Conservation (phyloP, 441 rosid genomes). For the Pelargonium myrrhifolium region DNA sequence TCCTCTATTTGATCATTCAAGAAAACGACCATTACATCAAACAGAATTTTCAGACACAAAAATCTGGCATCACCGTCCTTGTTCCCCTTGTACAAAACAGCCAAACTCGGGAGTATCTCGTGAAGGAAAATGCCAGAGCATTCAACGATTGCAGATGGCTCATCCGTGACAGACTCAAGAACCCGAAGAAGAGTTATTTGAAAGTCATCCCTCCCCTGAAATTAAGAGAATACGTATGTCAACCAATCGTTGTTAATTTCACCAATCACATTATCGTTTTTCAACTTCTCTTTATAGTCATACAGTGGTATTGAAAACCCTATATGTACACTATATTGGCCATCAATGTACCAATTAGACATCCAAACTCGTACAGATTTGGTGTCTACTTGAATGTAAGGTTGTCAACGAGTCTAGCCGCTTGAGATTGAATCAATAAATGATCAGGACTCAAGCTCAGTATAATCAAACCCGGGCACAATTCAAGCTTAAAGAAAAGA, state of each 20-base stretch:
- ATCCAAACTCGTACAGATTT: neutral
- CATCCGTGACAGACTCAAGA: slow-evolving; percentile 71
- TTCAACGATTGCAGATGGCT: slow-evolving; percentile 48
- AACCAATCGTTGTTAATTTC: neutral
- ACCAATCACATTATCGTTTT: neutral
- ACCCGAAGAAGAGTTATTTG: slow-evolving; percentile 82
- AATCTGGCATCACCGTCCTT: slow-evolving; percentile 92
- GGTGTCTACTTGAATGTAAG: neutral
- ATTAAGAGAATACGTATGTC: slow-evolving; percentile 9
- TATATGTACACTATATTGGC: neutral
- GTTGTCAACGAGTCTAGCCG: too few relatives aligned
- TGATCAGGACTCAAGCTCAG: too few relatives aligned
- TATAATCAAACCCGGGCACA: too few relatives aligned
- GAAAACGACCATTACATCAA: slow-evolving; percentile 68
- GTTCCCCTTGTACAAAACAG: slow-evolving; percentile 73
- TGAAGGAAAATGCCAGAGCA: slow-evolving; percentile 45
- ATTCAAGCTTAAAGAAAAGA: too few relatives aligned
- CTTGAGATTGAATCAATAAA: too few relatives aligned
- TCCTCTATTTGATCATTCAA: slow-evolving; percentile 53
- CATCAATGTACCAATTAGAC: neutral
- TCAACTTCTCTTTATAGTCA: neutral
- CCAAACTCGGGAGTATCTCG: slow-evolving; percentile 76
- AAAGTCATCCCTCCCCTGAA: slow-evolving; percentile 90
- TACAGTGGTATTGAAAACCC: neutral
- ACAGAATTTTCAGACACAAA: slow-evolving; percentile 84